Evolutionary conservation across 345 rosid genomes (phyloP).

Genomic region (Citrus hindsii): DNA sequence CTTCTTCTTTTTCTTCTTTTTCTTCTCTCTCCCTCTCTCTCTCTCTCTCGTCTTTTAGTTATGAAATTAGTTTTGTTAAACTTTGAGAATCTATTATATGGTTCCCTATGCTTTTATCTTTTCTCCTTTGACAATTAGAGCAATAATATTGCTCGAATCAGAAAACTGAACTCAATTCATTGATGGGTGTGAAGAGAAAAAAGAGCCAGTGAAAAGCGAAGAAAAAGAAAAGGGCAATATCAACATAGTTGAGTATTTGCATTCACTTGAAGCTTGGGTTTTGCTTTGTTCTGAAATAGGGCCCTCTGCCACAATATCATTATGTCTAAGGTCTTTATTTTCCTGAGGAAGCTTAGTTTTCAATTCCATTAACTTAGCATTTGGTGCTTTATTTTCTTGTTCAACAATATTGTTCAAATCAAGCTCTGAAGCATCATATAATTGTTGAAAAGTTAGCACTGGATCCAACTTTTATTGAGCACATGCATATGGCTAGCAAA

Average conservation of each 20-base stretch:
- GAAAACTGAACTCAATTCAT: constrained; percentile 32
- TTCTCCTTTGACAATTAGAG: too few species aligned
- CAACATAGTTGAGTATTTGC: constrained; percentile 18
- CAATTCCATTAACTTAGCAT: constrained; percentile 29
- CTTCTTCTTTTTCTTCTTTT: too few species aligned
- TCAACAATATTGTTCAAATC: constrained; percentile 36
- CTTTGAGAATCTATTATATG: too few species aligned
- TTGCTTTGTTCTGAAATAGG: constrained; percentile 30
- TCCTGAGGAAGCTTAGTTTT: too few species aligned
- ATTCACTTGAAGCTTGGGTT: constrained; percentile 24
- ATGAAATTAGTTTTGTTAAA: too few species aligned
- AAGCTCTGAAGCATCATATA: constrained; percentile 35
- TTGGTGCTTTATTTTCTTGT: constrained; percentile 34
- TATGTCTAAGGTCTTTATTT: not conserved
- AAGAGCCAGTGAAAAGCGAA: too few species aligned
- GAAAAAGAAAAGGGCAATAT: constrained; percentile 17
- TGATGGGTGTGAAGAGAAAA: constrained; percentile 16
- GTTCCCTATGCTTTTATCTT: too few species aligned
- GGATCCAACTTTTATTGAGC: too few species aligned
- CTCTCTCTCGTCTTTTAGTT: too few species aligned
- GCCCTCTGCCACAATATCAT: constrained; percentile 28
- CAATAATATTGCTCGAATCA: constrained; percentile 14
- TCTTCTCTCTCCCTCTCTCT: too few species aligned
- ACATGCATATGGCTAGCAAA: too few species aligned
- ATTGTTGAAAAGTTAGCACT: too few species aligned